Conservation (phyloP, 176 grass and related monocot genomes). For the Phoenix dactylifera region DNA sequence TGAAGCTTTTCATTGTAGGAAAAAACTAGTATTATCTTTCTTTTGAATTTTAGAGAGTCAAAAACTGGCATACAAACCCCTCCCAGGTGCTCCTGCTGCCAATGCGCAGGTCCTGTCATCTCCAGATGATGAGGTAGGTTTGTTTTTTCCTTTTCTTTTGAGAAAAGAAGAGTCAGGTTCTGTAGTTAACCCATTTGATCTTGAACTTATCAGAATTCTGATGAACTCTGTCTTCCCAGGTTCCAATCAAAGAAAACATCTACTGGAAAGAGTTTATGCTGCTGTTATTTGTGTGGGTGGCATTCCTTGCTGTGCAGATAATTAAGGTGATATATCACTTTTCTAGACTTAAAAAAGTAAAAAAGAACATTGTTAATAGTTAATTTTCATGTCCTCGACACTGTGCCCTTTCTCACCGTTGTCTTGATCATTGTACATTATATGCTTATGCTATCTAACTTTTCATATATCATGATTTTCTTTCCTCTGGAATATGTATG, state of each 20-base stretch:
- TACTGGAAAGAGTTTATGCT: conserved; percentile 5
- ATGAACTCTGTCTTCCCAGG: background rate
- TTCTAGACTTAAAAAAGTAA: background rate
- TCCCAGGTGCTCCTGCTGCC: background rate
- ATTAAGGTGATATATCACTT: conserved; percentile 3
- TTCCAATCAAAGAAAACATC: conserved; percentile 10
- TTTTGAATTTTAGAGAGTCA: conserved; percentile 4
- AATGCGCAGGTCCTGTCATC: conserved; percentile 2
- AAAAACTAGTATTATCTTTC: too few relatives aligned
- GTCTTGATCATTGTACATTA: too few relatives aligned
- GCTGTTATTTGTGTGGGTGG: conserved; percentile 21
- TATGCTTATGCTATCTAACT: too few relatives aligned
- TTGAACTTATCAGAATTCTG: too few relatives aligned
- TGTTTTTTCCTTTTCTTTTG: background rate
- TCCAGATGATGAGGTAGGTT: conserved; percentile 6
- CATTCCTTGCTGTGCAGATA: conserved; percentile 17
- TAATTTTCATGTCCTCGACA: too few relatives aligned
- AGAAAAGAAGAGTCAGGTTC: background rate
- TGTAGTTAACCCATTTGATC: too few relatives aligned
- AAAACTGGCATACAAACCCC: conserved; percentile 15
- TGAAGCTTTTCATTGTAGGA: too few relatives aligned
- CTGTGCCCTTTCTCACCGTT: too few relatives aligned
- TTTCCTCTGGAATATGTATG: background rate
- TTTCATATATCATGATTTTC: background rate
- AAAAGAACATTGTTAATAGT: too few relatives aligned